Conservation (phyloP, 345 rosid genomes). For the Trapa bicornis region DNA sequence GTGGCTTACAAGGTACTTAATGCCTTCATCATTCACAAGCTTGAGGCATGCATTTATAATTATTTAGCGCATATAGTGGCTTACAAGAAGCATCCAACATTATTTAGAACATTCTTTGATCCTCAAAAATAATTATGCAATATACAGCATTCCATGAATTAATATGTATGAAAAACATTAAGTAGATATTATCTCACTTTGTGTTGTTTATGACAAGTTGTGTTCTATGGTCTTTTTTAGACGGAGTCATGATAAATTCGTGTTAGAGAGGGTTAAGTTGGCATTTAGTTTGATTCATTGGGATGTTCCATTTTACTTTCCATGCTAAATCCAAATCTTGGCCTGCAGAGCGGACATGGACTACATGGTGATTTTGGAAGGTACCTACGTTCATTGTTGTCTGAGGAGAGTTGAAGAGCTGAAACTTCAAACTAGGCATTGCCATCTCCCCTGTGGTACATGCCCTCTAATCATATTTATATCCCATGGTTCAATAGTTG, state of each 20-base stretch:
- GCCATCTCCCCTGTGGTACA: not conserved
- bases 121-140: not conserved
- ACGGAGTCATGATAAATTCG: too few species aligned
- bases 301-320: too few species aligned
- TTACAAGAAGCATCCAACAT: not conserved
- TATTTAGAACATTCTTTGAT: not conserved
- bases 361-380: slow-evolving; percentile 41
- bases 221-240: not conserved
- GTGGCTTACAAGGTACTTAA: slow-evolving; percentile 54
- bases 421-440: not conserved
- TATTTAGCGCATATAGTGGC: too few species aligned
- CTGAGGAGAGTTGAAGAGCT: not conserved
- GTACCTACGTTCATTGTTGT: not conserved
- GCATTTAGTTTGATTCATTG: too few species aligned
- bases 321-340: not conserved
- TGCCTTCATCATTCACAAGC: not conserved
- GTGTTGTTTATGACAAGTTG: not conserved
- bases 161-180: not conserved
- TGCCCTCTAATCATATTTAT: not conserved
- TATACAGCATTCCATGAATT: not conserved
- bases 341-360: slow-evolving; percentile 47
- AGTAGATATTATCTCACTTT: not conserved
- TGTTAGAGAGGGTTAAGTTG: too few species aligned
- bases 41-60: not conserved
- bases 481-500: too few species aligned